phyloP scores from a whole-genome alignment of 805 yeast genomes.

The Metschnikowia gelsemii region DNA sequence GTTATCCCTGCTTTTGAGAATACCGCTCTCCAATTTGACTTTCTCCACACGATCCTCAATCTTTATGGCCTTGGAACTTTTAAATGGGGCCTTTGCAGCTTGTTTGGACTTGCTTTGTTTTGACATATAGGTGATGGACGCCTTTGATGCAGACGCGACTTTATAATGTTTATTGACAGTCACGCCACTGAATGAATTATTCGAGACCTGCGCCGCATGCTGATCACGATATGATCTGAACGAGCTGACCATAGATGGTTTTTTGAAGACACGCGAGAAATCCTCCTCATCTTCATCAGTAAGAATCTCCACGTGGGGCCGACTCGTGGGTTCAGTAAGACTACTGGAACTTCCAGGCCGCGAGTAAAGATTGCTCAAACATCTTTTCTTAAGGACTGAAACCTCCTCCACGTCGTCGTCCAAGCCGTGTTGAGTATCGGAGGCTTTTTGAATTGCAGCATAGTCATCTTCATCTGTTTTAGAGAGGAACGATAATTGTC shows the following conservation, averaged over 20 bases:
- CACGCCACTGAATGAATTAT: constrained; percentile 46
- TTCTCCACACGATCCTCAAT: constrained; percentile 27
- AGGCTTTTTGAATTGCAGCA: constrained; percentile 29
- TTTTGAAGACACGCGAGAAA: constrained; percentile 40
- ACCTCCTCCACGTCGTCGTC: constrained; percentile 45
- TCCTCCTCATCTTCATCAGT: constrained; percentile 36
- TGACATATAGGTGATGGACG: constrained; percentile 58
- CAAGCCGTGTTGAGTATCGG: constrained; percentile 38
- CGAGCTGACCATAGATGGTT: constrained; percentile 48
- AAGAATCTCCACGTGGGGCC: constrained; percentile 16
- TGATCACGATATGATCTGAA: constrained; percentile 41
- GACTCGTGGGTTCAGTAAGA: constrained; percentile 12
- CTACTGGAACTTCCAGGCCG: constrained; percentile 8
- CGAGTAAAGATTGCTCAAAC: constrained; percentile 32
- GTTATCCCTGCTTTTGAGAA: constrained; percentile 3
- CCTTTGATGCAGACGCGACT: constrained; percentile 53
- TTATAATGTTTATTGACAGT: constrained; percentile 53
- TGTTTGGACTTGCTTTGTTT: constrained; percentile 26
- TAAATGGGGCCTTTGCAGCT: constrained; percentile 17
- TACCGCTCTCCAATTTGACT: constrained; percentile 20
- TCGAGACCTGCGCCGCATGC: constrained; percentile 42
- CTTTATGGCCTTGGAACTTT: constrained; percentile 28
- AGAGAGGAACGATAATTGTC: constrained; percentile 53
- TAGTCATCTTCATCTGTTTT: constrained; percentile 34
- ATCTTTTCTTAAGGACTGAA: constrained; percentile 44